Evolutionary conservation across 768 basidiomycete species (phyloP).

Genomic region (Rubroboletus pulcherrimus): DNA sequence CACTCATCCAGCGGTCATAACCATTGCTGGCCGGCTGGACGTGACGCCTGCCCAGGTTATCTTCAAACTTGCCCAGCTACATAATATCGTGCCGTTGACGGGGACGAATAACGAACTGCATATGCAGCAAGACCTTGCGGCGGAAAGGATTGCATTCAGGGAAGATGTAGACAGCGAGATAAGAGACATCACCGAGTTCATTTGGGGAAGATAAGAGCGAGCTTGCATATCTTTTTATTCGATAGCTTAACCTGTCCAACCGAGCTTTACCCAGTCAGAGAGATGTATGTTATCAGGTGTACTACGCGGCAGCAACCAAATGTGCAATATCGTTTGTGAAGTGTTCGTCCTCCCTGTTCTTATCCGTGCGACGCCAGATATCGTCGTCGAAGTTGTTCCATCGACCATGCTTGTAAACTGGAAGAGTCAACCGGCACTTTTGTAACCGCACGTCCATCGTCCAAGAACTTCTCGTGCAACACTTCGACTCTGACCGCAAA

Average conservation of each 20-base stretch:
- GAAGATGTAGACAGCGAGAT: slow-evolving; percentile 27
- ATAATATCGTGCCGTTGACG: slow-evolving; percentile 67
- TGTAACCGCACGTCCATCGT: slow-evolving; percentile 20
- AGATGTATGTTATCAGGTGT: slow-evolving; percentile 5
- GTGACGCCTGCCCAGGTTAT: slow-evolving; percentile 64
- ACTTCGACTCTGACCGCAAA: slow-evolving; percentile 43
- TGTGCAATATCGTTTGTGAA: neutral
- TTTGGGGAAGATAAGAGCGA: slow-evolving; percentile 26
- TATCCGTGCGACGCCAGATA: slow-evolving; percentile 10
- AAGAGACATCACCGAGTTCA: slow-evolving; percentile 24
- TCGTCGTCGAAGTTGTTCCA: slow-evolving; percentile 22
- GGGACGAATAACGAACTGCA: slow-evolving; percentile 68
- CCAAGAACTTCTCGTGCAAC: slow-evolving; percentile 26
- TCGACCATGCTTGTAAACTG: slow-evolving; percentile 20
- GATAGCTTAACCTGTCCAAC: neutral
- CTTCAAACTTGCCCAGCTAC: slow-evolving; percentile 64
- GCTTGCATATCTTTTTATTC: neutral
- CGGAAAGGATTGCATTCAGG: slow-evolving; percentile 35
- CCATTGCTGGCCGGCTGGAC: slow-evolving; percentile 42
- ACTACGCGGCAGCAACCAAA: slow-evolving; percentile 1
- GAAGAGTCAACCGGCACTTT: slow-evolving; percentile 14
- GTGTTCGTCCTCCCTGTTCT: neutral
- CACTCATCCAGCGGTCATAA: slow-evolving; percentile 40
- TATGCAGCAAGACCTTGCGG: slow-evolving; percentile 62
- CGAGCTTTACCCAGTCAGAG: neutral